Base-by-base conservation (phyloP, 371 early-diverging fungal species). In the Gilbertella persicaria region DNA sequence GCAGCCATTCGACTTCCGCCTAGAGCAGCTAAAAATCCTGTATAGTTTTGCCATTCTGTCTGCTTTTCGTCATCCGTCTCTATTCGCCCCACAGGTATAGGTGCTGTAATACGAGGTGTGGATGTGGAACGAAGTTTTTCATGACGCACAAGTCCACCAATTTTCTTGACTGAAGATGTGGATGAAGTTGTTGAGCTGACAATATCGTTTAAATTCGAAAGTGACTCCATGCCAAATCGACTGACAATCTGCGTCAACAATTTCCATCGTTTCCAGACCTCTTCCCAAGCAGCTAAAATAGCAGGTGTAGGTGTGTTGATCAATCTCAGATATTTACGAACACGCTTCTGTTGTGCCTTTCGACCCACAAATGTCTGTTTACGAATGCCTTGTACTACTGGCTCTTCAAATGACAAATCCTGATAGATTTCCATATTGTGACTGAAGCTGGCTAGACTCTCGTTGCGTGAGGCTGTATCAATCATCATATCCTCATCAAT, bases 11-110 rank as follows among this genome's bases (percentile, higher is more conserved):
- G 86, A n/a, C 85, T 78, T 7, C 91, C 93, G 13, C 92, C 92
- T 6, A 94, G 60, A 0, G 94, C 85, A 45, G 89, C 89, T 40
- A 95, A 66, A 63, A 93, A 93, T 0, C 93, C 94, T 0, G 94
- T 91, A 63, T 88, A 90, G 72, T 92, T 89, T 54, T 85, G 79
- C 88, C 91, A 87, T 53, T 86, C 86, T 9, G 82, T 72, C 23
- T 46, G 69, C 20, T 64, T 65, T 17, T 73, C 71, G n/a, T 73
- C 77, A n/a, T 73, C 69, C 4, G 64, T 58, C 28, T 64, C 67
- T 12, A 50, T 37, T 29, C 60, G 42, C n/a, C 50, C 44, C 2
- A 62, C 58, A 9, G 63, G 63, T 13, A 57, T 29, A 26, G 58
- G 53, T 16, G 23, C 19, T 12, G 56, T 24, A 6, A 40, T 55